Base-by-base conservation (phyloP, 2,329 filamentous ascomycete genomes). In the Acephala macrosclerotiorum region DNA sequence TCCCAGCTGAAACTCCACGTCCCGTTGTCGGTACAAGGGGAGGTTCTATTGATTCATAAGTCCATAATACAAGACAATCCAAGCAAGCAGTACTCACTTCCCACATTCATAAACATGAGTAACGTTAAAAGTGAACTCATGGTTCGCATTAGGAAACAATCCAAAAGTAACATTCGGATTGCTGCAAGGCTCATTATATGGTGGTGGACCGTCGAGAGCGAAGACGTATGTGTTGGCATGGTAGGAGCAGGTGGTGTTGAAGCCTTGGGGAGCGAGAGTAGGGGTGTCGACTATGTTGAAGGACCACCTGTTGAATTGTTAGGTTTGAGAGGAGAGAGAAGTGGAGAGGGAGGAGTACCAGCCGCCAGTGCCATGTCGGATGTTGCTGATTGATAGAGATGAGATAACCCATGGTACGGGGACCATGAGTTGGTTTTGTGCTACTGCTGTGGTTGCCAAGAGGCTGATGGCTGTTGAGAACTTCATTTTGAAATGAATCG, bases 401-500 rank as follows among this genome's bases (percentile, higher is more conserved):
- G 64, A 26, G 16, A 71, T 61, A 22, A 29, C 29, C 69, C 69
- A 71, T 20, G 69, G 69, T 9, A 64, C 53, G 1, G 69, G 68
- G 33, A 71, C 69, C 33, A 53, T 51, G 9, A 65, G 26, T 1
- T 36, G 42, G 20, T 55, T 64, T 14, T 60, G 53, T 14, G 59
- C 45, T 18, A 29, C 51, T 38, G 49, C 42, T 11, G 36, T 12
- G 47, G 49, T 16, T 26, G 55, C 26, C 16, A 42, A 33, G 42
- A 56, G 47, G 29, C 20, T 49, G 2, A 42, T 25, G 38, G 38
- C 3, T 20, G 25, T 58, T 33, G 49, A 40, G 58, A 61, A 47
- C 25, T 58, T 36, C 63, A 65, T 65, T 49, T 47, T 91, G 49
- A 25, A 49, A 7, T 49, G 45, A 45, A 22, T 42, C 18, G 40